Evolutionary conservation across 768 basidiomycete genomes (phyloP).

Genomic region (Imleria badia): DNA sequence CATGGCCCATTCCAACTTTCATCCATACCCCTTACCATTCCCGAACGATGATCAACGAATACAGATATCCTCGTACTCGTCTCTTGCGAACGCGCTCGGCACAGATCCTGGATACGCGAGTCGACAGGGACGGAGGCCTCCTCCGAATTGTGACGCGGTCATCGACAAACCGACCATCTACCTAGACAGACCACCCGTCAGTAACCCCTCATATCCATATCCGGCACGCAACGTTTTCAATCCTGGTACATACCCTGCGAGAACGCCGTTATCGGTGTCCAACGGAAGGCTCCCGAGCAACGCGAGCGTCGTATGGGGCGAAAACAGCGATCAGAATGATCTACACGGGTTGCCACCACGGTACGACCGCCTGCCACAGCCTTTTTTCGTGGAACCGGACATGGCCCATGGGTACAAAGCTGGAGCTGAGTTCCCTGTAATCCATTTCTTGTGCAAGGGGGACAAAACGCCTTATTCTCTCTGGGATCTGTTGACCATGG

Average conservation of each 20-base stretch:
- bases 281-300: constrained; percentile 4
- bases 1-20: constrained; percentile 18
- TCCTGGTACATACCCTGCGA: constrained; percentile 16
- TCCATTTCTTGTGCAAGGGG: constrained; percentile 33
- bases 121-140: background rate
- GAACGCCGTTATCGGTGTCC: constrained; percentile 5
- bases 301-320: background rate
- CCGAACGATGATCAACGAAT: constrained; percentile 18
- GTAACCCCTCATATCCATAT: constrained; percentile 27
- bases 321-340: constrained; percentile 4
- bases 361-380: constrained; percentile 25
- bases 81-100: constrained; percentile 23
- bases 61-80: constrained; percentile 23
- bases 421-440: constrained; percentile 22
- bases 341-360: background rate
- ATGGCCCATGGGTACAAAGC: constrained; percentile 8
- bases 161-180: constrained; percentile 18
- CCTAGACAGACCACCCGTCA: constrained; percentile 14
- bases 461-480: constrained; percentile 28
- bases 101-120: constrained; percentile 13
- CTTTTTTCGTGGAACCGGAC: constrained; percentile 12
- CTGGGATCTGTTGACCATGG: constrained; percentile 21
- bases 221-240: constrained; percentile 31
- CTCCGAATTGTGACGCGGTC: constrained; percentile 3
- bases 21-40: constrained; percentile 21